Evolutionary conservation across 2,329 filamentous ascomycete genomes (phyloP), one percentile per base, ranked within the genome.

Genomic region (Colletotrichum sublineola): DNA sequence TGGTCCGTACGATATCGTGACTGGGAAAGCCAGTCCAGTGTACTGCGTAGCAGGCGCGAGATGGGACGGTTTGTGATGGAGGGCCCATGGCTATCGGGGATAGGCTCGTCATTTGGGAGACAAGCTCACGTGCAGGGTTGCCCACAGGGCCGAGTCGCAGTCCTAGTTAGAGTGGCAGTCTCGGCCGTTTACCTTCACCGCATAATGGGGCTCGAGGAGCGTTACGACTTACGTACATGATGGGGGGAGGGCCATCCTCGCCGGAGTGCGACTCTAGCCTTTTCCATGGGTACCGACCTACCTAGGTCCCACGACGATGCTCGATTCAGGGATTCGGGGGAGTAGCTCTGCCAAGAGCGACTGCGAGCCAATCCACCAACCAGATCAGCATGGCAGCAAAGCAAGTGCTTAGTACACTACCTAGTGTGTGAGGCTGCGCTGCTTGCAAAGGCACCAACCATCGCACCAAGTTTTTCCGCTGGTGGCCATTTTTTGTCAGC

Each of bases 221-320:
- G 65, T 72, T 68, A 50, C 58, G 53, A 68, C 57, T 72, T 72
- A 69, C 69, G 66, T 64, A 72, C 69, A 69, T 61, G 66, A 64
- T 48, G 69, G 66, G 60, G 48, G 9, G 52, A 56, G 56, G 64
- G 65, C 44, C 48, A 55, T 60, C 46, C 31, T 69, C 58, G 66
- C 55, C 66, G 60, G 69, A 64, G 52, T 29, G 69, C 53, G 66
- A 66, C 69, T 69, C 65, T 61, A 58, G 69, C 66, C 69, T 69
- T 36, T 63, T 64, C 31, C 66, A 40, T 64, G 58, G 36, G 65
- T 60, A 53, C 24, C 48, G 29, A 63, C 56, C 15, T 24, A 18
- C 42, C 42, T 46, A 31, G 33, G 56, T 68, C 68, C 52, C 52
- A 68, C 58, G 50, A 71, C 44, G 50, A 71, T 57, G 64, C 18